Conservation (phyloP, 352 stramenopile species). For the Nothophytophthora sp. region DNA sequence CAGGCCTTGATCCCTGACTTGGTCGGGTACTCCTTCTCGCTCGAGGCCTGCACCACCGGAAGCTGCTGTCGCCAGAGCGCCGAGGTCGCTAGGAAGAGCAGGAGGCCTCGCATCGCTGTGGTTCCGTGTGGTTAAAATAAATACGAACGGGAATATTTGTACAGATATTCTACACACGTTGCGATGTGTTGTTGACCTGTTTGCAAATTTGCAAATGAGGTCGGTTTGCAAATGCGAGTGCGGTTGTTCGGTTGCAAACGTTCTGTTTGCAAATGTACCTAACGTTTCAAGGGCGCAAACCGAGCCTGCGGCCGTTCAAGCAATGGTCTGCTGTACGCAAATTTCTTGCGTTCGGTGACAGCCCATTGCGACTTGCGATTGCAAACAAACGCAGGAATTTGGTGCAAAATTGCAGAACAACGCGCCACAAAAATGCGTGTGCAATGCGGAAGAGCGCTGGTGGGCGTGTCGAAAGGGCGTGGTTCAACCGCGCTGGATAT, state of each 20-base stretch:
- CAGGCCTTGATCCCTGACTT: constrained; percentile 45
- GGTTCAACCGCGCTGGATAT: too few relatives aligned
- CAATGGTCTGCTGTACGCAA: constrained; percentile 12
- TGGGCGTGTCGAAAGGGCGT: too few relatives aligned
- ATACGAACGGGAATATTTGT: too few relatives aligned
- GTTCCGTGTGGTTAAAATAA: constrained; percentile 4
- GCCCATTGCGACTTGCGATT: too few relatives aligned
- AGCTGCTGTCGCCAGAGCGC: not conserved
- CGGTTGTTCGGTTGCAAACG: constrained; percentile 12
- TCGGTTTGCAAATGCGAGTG: constrained; percentile 1
- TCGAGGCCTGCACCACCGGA: not conserved
- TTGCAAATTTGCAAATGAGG: constrained; percentile 5
- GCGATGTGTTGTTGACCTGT: constrained; percentile 1
- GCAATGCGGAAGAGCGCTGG: too few relatives aligned
- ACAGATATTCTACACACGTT: too few relatives aligned
- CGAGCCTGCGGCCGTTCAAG: not conserved
- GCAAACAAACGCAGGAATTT: too few relatives aligned
- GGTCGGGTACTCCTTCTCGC: constrained; percentile 28
- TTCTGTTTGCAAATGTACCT: too few relatives aligned
- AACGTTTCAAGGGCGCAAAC: too few relatives aligned
- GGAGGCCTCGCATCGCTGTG: not conserved
- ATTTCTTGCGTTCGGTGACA: constrained; percentile 10
- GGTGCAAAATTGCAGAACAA: too few relatives aligned
- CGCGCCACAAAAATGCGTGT: too few relatives aligned
- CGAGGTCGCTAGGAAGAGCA: not conserved